Conservation (phyloP, 2,329 filamentous ascomycete genomes). For the Rhexocercosporidium sp. region DNA sequence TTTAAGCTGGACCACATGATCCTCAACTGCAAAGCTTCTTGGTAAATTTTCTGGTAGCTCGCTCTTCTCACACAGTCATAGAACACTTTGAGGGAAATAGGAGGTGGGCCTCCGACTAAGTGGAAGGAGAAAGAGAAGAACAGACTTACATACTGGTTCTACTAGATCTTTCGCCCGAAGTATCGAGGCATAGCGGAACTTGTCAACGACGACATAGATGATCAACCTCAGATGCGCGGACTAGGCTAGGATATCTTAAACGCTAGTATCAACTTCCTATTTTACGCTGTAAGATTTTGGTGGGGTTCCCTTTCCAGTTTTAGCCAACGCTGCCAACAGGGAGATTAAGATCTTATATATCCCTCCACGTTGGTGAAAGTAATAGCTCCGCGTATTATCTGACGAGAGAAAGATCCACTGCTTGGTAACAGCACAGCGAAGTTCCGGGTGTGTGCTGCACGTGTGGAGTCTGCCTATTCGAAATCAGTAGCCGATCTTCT, state of each 20-base stretch:
- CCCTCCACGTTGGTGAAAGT: neutral
- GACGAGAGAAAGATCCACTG: conserved; percentile 18
- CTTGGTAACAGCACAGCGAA: conserved; percentile 33
- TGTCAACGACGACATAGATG: too few species aligned
- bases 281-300: conserved; percentile 23
- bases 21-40: neutral
- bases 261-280: conserved; percentile 30
- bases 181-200: too few species aligned
- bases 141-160: conserved; percentile 34
- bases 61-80: conserved; percentile 9
- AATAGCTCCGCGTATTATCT: conserved; percentile 3
- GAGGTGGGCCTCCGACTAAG: conserved; percentile 26
- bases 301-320: conserved; percentile 24
- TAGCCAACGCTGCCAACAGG: conserved; percentile 17
- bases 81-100: conserved; percentile 11
- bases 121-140: conserved; percentile 35
- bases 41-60: conserved; percentile 6
- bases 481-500: conserved; percentile 2
- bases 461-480: conserved; percentile 26
- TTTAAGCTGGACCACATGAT: neutral
- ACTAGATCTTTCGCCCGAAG: neutral
- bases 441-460: conserved; percentile 29
- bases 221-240: too few species aligned
- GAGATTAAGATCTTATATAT: conserved; percentile 32
- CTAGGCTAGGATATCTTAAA: neutral